Percentiles rank a stretch among this genome's conserved stretches.
Conservation (phyloP, 2,329 filamentous ascomycete genomes). For the Diaporthe capsici region DNA sequence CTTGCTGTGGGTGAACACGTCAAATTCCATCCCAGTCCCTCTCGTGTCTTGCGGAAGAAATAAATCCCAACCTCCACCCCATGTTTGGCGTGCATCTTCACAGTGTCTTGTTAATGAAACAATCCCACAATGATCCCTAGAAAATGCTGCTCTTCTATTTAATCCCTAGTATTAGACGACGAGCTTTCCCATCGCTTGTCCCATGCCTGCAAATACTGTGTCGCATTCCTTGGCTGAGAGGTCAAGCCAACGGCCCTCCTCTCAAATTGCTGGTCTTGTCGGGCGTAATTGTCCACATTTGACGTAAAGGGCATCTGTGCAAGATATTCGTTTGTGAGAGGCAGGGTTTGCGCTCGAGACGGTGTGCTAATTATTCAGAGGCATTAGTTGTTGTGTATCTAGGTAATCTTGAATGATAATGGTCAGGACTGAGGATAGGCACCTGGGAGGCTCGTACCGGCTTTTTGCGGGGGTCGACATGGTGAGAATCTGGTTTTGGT, state of each 20-base stretch:
- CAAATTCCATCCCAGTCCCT: not conserved
- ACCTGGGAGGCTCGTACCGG: not conserved
- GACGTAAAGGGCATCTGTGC: not conserved
- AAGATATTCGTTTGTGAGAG: not conserved
- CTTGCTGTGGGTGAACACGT: not conserved
- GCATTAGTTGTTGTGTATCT: not conserved
- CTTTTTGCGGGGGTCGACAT: not conserved
- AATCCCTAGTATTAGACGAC: not conserved
- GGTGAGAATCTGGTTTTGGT: not conserved
- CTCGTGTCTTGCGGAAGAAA: not conserved
- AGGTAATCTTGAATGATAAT: not conserved
- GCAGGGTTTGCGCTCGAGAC: not conserved
- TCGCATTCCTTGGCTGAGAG: not conserved
- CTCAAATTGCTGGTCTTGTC: constrained; percentile 17
- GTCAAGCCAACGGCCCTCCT: constrained; percentile 1
- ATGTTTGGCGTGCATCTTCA: not conserved
- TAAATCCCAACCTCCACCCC: no score
- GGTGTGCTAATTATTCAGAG: not conserved
- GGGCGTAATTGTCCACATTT: constrained; percentile 11
- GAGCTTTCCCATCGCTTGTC: constrained; percentile 12
- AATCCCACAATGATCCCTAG: not conserved
- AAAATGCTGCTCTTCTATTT: not conserved
- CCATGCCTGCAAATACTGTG: constrained; percentile 10
- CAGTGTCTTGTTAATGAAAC: no score
- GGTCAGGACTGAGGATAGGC: not conserved